Evolutionary conservation across 495 filamentous ascomycete species (phyloP), one percentile per base, ranked within the genome.

Genomic region (Sporormia fimetaria): DNA sequence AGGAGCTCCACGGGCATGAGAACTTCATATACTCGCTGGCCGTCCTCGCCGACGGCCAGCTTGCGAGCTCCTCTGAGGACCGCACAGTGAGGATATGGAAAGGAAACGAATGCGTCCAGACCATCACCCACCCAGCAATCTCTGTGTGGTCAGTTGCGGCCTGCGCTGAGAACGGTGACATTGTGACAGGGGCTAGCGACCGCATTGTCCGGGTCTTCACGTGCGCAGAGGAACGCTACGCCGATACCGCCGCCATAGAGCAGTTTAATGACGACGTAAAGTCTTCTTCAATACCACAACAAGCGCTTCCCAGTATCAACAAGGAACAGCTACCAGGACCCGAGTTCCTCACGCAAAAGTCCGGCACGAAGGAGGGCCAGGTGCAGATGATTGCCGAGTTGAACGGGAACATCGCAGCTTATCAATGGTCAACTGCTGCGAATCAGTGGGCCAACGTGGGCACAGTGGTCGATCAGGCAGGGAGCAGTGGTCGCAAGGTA

Each of bases 111-210:
- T 95, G 87, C 55, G 63, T 94, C 37, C 92, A 99, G 62, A 94
- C 86, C 8, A 96, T 99, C 43, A 94, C 87, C 3, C 92, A 94
- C 57, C 92, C 92, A 24, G 92, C 92, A 9, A 94, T 95, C 25
- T 94, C 87, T 0, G 87, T 99, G 1, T 99, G 92, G 92, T 66
- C 74, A 27, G 83, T 99, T 28, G 83, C 87, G 3, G 83, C 71
- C 16, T 90, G 83, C 53, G 32, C 66, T 4, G 78, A 80, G 34
- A 93, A 72, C 40, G 88, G 90, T 28, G 92, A 99, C 57, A 88
- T 99, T 54, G 84, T 82, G 10, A 84, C 76, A 5, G 92, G 92
- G 36, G 81, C 88, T 15, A 96, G 90, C 61, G 92, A 99, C 55
- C 76, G 80, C 21, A 67, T 90, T 37, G 76, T 84, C 15, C 78